Evolutionary conservation across 1,284 basidiomycete genomes (phyloP), one percentile per base, ranked within the genome.

Genomic region (Melampsora americana): DNA sequence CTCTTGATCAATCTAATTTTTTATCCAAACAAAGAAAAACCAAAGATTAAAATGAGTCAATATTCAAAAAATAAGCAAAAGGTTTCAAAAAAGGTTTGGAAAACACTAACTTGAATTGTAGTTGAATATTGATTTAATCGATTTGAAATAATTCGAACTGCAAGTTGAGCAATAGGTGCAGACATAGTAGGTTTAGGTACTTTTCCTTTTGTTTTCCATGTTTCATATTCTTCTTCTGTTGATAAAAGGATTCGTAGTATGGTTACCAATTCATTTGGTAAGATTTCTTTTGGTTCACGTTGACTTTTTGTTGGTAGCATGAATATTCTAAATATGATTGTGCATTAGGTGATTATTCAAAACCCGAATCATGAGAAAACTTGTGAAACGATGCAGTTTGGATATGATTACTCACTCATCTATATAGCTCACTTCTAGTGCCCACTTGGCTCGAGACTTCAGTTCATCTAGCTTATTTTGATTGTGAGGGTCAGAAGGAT

Each of bases 171-270:
- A 0, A 79, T 80, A 2, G 77, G 67, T 0, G 81, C 80, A 71
- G 90, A 89, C 0, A 89, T 79, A 72, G 87, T 89, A 0, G 90
- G 86, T 80, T 90, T 92, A 0, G 95, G 95, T 2, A 91, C 86
- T 80, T 90, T 93, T 44, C 88, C 87, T 82, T 91, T 95, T 42
- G 84, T 83, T 77, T 85, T 85, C 0, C 86, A 85, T 78, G 87
- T 88, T 56, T 86, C 84, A 87, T 90, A 95, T 62, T 92, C 90
- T 0, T 84, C 81, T 0, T 84, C 79, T 0, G 88, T 82, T 26
- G 90, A 84, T 5, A 88, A 82, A 1, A 96, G 86, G 7, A 96
- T 85, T 12, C 89, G 88, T 48, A 87, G 85, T 66, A 96, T 88
- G 0, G 90, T 89, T 28, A 92, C 82, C 35, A 95, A 83, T 14